Conservation (phyloP, 495 filamentous ascomycete species). For the Penicillium ucsense region DNA sequence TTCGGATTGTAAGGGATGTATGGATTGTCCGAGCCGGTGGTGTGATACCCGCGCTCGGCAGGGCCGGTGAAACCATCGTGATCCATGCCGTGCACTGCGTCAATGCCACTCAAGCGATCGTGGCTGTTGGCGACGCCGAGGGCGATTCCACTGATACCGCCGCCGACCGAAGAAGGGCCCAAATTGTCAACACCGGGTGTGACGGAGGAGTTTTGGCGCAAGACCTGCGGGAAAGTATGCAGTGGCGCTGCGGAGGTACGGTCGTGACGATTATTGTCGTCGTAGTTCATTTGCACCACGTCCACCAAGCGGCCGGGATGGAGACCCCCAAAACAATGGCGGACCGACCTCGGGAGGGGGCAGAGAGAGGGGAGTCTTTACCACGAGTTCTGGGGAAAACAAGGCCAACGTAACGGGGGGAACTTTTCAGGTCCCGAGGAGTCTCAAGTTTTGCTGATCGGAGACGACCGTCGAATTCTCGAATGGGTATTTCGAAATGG, state of each 20-base stretch:
- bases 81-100: slow-evolving; percentile 49
- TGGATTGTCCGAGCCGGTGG: slow-evolving; percentile 34
- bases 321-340: background rate
- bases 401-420: no score
- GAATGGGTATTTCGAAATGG: no score
- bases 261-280: slow-evolving; percentile 1
- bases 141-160: slow-evolving; percentile 70
- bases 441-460: no score
- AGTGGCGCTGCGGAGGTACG: slow-evolving; percentile 7
- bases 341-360: background rate
- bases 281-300: slow-evolving; percentile 2
- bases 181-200: slow-evolving; percentile 73
- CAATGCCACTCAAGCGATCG: slow-evolving; percentile 60
- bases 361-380: background rate
- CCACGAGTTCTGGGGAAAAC: no score
- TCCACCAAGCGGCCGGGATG: no score
- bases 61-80: slow-evolving; percentile 27
- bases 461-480: no score
- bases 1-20: slow-evolving; percentile 27
- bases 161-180: slow-evolving; percentile 58
- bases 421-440: no score
- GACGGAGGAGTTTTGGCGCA: slow-evolving; percentile 39
- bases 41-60: slow-evolving; percentile 36
- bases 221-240: slow-evolving; percentile 5
- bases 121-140: slow-evolving; percentile 63